Conservation (phyloP, 192 early-diverging fungal species). For the Backusella macrospora region DNA sequence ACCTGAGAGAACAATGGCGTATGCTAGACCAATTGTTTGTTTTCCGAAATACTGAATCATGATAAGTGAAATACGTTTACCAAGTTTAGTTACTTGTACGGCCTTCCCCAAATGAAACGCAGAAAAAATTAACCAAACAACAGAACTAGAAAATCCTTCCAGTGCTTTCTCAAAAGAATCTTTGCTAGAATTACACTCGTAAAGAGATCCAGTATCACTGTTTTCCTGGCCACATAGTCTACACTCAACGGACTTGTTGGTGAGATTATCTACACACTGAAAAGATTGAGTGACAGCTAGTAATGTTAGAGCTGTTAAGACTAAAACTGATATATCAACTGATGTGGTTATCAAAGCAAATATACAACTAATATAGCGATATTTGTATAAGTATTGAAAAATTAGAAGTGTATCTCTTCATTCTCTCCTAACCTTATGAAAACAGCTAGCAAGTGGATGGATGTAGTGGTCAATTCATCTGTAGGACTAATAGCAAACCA, state of each 20-base stretch:
- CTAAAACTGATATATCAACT: conserved; percentile 56
- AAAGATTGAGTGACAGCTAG: conserved; percentile 64
- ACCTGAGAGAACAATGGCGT: conserved; percentile 50
- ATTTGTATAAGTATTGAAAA: background rate
- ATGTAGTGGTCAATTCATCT: conserved; percentile 34
- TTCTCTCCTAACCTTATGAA: conserved; percentile 38
- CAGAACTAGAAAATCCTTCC: conserved; percentile 63
- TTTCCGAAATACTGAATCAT: conserved; percentile 57
- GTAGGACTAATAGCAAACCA: conserved; percentile 37
- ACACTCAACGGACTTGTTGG: conserved; percentile 54
- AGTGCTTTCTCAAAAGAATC: conserved; percentile 64
- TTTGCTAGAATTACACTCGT: conserved; percentile 59
- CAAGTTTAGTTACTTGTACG: conserved; percentile 63
- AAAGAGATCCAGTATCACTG: conserved; percentile 32
- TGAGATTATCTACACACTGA: conserved; percentile 53
- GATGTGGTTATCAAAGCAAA: conserved; percentile 53
- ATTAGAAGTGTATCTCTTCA: background rate
- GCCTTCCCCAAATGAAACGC: conserved; percentile 78
- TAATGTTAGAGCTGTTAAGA: conserved; percentile 54
- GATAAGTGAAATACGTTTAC: conserved; percentile 61
- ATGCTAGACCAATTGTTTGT: conserved; percentile 57
- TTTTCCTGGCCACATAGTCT: conserved; percentile 45
- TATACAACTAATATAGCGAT: conserved; percentile 42
- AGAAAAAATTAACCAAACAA: conserved; percentile 72
- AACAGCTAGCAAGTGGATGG: conserved; percentile 41